A percentile compares a stretch with the other conserved stretches of the same genome.
Conservation (phyloP, 2,329 filamentous ascomycete genomes). For the Claviceps arundinis region DNA sequence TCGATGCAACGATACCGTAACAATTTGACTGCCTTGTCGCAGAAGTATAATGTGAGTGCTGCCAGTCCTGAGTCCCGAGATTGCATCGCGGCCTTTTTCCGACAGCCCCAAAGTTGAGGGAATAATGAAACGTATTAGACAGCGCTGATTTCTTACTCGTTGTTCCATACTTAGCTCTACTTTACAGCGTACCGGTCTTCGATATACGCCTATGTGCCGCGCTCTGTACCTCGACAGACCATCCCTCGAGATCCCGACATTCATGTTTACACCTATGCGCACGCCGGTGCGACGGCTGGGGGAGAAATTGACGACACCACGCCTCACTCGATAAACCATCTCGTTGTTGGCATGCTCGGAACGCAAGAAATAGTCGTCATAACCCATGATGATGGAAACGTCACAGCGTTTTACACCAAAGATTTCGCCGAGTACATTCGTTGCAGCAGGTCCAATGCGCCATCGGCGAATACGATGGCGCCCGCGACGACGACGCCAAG, state of each 20-base stretch:
- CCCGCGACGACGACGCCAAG: neutral
- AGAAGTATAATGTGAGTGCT: slow-evolving; percentile 36
- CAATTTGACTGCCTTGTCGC: slow-evolving; percentile 46
- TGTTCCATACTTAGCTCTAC: slow-evolving; percentile 33
- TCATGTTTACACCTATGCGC: slow-evolving; percentile 32
- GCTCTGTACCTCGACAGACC: slow-evolving; percentile 30
- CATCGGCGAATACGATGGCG: neutral
- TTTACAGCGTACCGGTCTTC: slow-evolving; percentile 44
- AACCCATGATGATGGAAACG: slow-evolving; percentile 63
- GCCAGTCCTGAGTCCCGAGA: no score
- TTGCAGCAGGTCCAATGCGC: slow-evolving; percentile 2
- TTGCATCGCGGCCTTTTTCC: no score
- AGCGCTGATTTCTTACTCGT: slow-evolving; percentile 1
- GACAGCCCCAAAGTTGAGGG: no score
- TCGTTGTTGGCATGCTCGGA: slow-evolving; percentile 57
- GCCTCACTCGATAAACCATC: slow-evolving; percentile 54
- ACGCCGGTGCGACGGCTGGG: slow-evolving; percentile 25
- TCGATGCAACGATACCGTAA: slow-evolving; percentile 30
- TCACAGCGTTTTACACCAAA: slow-evolving; percentile 55
- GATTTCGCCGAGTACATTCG: slow-evolving; percentile 33
- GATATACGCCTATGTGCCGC: slow-evolving; percentile 44
- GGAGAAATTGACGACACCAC: slow-evolving; percentile 39
- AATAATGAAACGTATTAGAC: neutral
- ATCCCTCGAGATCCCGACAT: slow-evolving; percentile 36
- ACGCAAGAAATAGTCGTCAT: slow-evolving; percentile 54